A percentile compares a stretch with the other conserved stretches of the same genome.
These are phyloP conservation scores for Termitomyces sp. DNA, from an alignment of 768 basidiomycete species.

Conservation along the genomic window DNA sequence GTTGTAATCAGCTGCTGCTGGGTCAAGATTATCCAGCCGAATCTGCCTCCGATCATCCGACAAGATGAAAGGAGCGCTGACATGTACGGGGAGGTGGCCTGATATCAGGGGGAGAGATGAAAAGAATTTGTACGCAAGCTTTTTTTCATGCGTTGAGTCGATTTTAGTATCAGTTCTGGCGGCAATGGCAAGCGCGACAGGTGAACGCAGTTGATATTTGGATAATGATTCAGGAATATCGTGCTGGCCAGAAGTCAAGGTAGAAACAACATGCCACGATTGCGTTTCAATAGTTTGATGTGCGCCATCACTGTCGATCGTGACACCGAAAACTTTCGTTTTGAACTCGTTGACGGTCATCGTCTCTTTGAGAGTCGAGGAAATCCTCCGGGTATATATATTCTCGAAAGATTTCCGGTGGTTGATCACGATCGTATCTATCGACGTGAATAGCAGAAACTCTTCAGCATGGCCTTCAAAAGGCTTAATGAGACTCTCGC, in stretches of 20 bases:
- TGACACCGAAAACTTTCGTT: not conserved
- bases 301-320: not conserved
- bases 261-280: conserved; percentile 9
- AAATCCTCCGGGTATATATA: not conserved
- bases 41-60: conserved; percentile 41
- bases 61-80: conserved; percentile 41
- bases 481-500: conserved; percentile 23
- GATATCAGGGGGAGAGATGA: conserved; percentile 37
- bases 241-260: not conserved
- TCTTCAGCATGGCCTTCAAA: conserved; percentile 27
- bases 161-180: conserved; percentile 27
- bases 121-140: conserved; percentile 27
- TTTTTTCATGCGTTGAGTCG: conserved; percentile 1
- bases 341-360: not conserved
- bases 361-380: not conserved
- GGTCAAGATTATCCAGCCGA: conserved; percentile 31
- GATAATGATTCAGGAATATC: not conserved
- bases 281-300: not conserved
- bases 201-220: conserved; percentile 23
- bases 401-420: conserved; percentile 13
- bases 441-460: conserved; percentile 36
- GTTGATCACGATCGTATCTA: conserved; percentile 23
- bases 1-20: conserved; percentile 33
- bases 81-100: conserved; percentile 38
- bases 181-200: conserved; percentile 15